These are phyloP conservation scores for Isochrysis galbana DNA, from an alignment of 78 protist genomes.

Conservation along the genomic window DNA sequence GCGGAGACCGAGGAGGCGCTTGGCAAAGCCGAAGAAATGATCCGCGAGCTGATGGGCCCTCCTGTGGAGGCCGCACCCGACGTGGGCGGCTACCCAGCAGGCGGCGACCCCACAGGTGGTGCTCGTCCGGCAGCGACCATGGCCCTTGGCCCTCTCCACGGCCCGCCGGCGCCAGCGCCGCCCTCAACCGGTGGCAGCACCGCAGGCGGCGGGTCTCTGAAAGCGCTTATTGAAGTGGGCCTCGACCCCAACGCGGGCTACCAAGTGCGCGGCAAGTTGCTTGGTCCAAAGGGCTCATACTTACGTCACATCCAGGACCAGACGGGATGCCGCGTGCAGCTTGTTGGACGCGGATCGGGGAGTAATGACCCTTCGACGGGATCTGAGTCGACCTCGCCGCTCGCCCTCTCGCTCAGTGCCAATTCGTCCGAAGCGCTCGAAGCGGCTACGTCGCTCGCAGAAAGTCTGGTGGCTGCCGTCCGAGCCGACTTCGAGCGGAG, in stretches of 20 bases:
- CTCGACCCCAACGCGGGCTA: neutral
- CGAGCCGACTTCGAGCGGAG: neutral
- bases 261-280: constrained; percentile 1
- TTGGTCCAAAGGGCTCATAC: neutral
- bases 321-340: neutral
- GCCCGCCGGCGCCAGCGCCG: neutral
- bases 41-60: neutral
- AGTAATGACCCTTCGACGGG: too few species aligned
- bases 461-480: neutral
- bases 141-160: neutral
- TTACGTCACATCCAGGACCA: neutral
- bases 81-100: neutral
- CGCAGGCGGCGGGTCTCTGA: neutral
- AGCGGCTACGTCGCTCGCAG: too few species aligned
- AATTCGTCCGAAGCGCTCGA: too few species aligned
- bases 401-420: neutral
- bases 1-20: neutral
- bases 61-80: neutral
- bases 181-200: neutral
- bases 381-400: neutral
- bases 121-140: neutral
- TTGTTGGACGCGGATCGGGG: neutral
- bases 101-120: neutral
- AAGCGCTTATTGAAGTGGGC: neutral
- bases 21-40: neutral